Percentiles rank a stretch among this genome's conserved stretches.
phyloP scores from a whole-genome alignment of 345 rosid genomes.

The Arabidopsis thaliana region TAIR10.1 NC_003075.7:17787001-17787500 shows the following conservation, averaged over 20 bases:
- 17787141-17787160: constrained; percentile 44
- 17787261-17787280: constrained; percentile 46
- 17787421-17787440: neutral
- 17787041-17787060: constrained; percentile 45
- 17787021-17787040: constrained; percentile 31
- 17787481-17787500: constrained; percentile 8
- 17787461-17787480: neutral
- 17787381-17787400: constrained; percentile 18
- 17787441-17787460: neutral
- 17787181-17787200: constrained; percentile 35
- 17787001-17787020: constrained; percentile 36
- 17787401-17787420: constrained; percentile 3
- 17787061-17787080: constrained; percentile 28
- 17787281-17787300: constrained; percentile 49
- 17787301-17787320: constrained; percentile 11
- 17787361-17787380: neutral
- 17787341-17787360: neutral
- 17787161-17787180: constrained; percentile 36
- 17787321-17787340: constrained; percentile 24
- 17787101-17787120: constrained; percentile 49
- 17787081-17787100: constrained; percentile 28
- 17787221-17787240: constrained; percentile 57
- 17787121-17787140: constrained; percentile 34
- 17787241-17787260: constrained; percentile 52
- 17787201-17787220: constrained; percentile 58